Conservation (phyloP, 2,329 filamentous ascomycete genomes). For the Microdochium bolleyi region DNA sequence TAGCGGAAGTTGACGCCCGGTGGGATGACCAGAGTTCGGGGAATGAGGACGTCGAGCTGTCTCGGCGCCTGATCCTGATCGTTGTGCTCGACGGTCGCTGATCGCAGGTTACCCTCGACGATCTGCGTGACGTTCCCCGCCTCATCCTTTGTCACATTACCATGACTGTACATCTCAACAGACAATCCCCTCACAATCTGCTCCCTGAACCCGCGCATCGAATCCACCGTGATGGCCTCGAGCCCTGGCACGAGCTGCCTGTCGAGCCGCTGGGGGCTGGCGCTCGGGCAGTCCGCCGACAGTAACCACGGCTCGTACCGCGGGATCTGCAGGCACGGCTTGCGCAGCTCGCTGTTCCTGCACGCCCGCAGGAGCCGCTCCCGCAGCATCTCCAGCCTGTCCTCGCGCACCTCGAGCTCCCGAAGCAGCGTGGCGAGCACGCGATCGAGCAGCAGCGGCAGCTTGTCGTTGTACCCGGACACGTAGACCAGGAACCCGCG, state of each 20-base stretch:
- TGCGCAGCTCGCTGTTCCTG: slow-evolving; percentile 80
- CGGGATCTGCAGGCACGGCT: slow-evolving; percentile 82
- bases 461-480: slow-evolving; percentile 93
- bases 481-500: slow-evolving; percentile 72
- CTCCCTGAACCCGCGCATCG: neutral
- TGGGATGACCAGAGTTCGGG: slow-evolving; percentile 69
- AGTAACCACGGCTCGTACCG: slow-evolving; percentile 77
- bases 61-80: slow-evolving; percentile 50
- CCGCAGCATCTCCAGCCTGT: slow-evolving; percentile 85
- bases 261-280: slow-evolving; percentile 73
- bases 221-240: neutral
- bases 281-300: slow-evolving; percentile 67
- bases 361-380: slow-evolving; percentile 73
- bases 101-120: neutral
- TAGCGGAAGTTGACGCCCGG: slow-evolving; percentile 78
- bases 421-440: slow-evolving; percentile 70
- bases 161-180: neutral
- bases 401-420: slow-evolving; percentile 72
- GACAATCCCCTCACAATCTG: neutral
- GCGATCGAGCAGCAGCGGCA: slow-evolving; percentile 82
- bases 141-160: neutral
- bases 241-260: slow-evolving; percentile 60
- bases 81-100: slow-evolving; percentile 59
- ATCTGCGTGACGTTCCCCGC: neutral
- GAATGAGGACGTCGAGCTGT: slow-evolving; percentile 28